Conservation (phyloP, 306 rosid genomes). For the Cucurbita ficifolia region DNA sequence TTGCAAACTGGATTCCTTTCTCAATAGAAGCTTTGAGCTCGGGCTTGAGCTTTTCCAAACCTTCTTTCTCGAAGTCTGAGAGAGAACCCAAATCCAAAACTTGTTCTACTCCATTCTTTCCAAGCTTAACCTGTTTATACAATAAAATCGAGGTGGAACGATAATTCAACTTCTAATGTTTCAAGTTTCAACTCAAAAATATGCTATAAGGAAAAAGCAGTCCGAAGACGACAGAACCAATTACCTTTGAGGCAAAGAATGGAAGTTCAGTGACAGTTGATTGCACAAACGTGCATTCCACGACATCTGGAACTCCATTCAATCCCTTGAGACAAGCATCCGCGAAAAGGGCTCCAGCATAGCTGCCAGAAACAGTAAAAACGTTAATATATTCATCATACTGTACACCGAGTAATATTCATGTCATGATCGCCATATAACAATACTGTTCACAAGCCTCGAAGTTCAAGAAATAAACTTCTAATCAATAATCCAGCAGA, state of each 20-base stretch:
- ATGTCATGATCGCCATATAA: neutral
- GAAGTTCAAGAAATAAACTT: neutral
- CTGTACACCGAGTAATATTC: neutral
- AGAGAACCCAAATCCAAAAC: constrained; percentile 64
- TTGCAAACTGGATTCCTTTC: constrained; percentile 81
- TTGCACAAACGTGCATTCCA: constrained; percentile 89
- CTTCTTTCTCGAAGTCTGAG: constrained; percentile 68
- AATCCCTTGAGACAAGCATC: constrained; percentile 99
- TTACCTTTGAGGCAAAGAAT: constrained; percentile 97
- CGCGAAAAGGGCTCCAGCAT: constrained; percentile 93
- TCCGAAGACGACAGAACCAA: neutral
- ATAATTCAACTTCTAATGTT: neutral
- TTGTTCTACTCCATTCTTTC: constrained; percentile 83
- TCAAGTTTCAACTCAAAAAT: neutral
- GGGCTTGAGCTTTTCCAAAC: constrained; percentile 53
- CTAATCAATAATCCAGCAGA: neutral
- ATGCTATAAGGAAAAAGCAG: neutral
- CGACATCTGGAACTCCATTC: constrained; percentile 94
- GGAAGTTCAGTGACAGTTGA: constrained; percentile 78
- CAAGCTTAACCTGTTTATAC: constrained; percentile 59
- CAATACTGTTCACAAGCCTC: neutral
- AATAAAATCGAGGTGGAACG: neutral
- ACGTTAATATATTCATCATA: too few relatives aligned
- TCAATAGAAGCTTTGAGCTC: constrained; percentile 78
- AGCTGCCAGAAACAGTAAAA: constrained; percentile 15